Conservation (phyloP, 1,284 basidiomycete species). For the Inonotus hispidus region DNA sequence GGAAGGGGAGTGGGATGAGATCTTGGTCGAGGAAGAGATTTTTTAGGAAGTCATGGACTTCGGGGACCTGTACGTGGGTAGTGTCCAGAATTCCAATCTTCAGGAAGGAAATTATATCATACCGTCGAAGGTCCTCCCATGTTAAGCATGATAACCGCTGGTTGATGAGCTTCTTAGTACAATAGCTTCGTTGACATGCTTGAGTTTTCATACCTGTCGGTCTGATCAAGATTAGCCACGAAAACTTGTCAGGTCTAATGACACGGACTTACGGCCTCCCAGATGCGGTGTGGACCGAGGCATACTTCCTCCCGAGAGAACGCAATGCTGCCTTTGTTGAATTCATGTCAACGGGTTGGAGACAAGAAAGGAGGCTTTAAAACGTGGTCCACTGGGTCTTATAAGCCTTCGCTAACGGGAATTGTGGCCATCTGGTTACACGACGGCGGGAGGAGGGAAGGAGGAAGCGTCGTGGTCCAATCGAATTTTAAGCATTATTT, state of each 20-base stretch:
- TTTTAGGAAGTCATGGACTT: conserved; percentile 88
- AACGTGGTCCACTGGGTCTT: no score
- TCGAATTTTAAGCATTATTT: not conserved
- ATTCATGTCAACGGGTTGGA: not conserved
- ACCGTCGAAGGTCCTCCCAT: conserved; percentile 97
- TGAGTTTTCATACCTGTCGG: conserved; percentile 51
- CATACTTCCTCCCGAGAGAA: conserved; percentile 30
- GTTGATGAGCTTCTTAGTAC: not conserved
- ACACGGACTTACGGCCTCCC: conserved; percentile 32
- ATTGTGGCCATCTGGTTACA: no score
- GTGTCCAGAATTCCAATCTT: conserved; percentile 15
- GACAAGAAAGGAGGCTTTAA: no score
- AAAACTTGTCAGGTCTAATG: conserved; percentile 4
- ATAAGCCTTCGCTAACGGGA: no score
- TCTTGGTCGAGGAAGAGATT: conserved; percentile 94
- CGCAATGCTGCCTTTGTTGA: conserved; percentile 14
- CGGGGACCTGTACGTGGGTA: conserved; percentile 52
- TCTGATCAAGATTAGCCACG: conserved; percentile 29
- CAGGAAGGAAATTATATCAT: conserved; percentile 26
- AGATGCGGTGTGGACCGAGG: conserved; percentile 32
- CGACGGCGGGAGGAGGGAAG: not conserved
- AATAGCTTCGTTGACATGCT: conserved; percentile 3
- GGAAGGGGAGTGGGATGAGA: conserved; percentile 94
- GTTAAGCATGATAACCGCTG: conserved; percentile 95
- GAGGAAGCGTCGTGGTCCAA: not conserved